Conservation (phyloP, 208 protist species). For the Herpetomonas muscarum region DNA sequence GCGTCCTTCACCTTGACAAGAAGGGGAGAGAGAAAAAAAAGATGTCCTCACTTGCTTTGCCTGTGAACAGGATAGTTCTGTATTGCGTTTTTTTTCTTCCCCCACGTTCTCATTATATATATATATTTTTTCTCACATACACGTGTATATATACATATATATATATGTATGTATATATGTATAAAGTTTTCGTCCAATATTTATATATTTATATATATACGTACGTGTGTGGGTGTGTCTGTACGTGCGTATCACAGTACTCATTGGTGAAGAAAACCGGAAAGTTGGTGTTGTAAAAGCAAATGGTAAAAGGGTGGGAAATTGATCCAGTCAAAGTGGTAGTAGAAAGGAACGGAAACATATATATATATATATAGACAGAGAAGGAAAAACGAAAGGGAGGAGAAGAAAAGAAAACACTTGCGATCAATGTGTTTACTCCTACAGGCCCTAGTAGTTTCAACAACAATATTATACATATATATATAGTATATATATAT, state of each 20-base stretch:
- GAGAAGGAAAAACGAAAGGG: slow-evolving; percentile 11
- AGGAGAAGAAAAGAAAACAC: slow-evolving; percentile 11
- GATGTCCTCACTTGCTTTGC: not conserved
- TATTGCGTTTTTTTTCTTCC: not conserved
- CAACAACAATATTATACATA: too few relatives aligned
- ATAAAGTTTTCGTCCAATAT: too few relatives aligned
- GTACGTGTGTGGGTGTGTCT: too few relatives aligned
- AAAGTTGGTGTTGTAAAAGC: too few relatives aligned
- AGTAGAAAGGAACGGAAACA: slow-evolving; percentile 8
- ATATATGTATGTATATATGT: too few relatives aligned
- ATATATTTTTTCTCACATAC: slow-evolving; percentile 2
- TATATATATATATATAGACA: slow-evolving; percentile 13
- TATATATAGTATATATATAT: too few relatives aligned
- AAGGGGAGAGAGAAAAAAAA: not conserved
- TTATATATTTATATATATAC: too few relatives aligned
- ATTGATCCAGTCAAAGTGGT: not conserved
- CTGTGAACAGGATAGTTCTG: not conserved
- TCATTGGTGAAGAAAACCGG: too few relatives aligned
- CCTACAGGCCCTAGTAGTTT: too few relatives aligned
- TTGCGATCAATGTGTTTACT: too few relatives aligned
- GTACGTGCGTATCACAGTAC: too few relatives aligned
- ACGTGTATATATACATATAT: slow-evolving; percentile 10
- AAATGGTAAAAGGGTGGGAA: slow-evolving; percentile 1
- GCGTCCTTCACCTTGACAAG: too few relatives aligned
- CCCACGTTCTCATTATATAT: not conserved